Percentiles rank a stretch among this genome's conserved stretches.
Conservation (phyloP, 305 asterid genomes). For the Rubia peregrina region DNA sequence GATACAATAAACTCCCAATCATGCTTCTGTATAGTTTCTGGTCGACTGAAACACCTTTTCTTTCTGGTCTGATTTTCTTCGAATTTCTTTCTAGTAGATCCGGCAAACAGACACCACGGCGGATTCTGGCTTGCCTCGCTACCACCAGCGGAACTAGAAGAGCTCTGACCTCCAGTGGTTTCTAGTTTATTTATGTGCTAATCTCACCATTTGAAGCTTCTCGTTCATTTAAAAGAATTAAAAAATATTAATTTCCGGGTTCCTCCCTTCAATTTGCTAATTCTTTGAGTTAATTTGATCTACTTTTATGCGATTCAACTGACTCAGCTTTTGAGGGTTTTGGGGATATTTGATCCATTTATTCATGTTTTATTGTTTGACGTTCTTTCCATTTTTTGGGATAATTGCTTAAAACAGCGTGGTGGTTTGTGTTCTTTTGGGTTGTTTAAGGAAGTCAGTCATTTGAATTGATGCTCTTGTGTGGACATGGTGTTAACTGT, state of each 20-base stretch:
- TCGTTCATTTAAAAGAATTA: no score
- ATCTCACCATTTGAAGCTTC: no score
- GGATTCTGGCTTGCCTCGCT: no score
- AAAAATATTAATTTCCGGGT: not conserved
- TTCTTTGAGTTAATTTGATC: slow-evolving; percentile 7
- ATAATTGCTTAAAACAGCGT: not conserved
- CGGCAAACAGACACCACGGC: no score
- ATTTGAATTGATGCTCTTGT: not conserved
- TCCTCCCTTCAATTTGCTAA: not conserved
- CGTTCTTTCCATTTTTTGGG: not conserved
- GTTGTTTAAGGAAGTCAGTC: not conserved
- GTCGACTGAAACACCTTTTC: no score
- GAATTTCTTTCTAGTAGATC: no score
- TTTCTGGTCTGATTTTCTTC: no score
- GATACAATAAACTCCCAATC: no score
- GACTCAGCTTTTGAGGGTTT: not conserved
- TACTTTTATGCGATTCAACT: not conserved
- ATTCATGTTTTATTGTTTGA: not conserved
- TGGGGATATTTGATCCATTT: not conserved
- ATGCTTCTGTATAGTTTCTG: no score
- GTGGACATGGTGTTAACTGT: not conserved
- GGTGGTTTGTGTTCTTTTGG: slow-evolving; percentile 2
- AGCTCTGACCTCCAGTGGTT: no score
- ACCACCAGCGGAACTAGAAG: no score
- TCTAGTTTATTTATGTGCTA: no score